These are phyloP conservation scores for Coemansia sp. DNA, from an alignment of 371 early-diverging fungal genomes.

Conservation along the genomic window DNA sequence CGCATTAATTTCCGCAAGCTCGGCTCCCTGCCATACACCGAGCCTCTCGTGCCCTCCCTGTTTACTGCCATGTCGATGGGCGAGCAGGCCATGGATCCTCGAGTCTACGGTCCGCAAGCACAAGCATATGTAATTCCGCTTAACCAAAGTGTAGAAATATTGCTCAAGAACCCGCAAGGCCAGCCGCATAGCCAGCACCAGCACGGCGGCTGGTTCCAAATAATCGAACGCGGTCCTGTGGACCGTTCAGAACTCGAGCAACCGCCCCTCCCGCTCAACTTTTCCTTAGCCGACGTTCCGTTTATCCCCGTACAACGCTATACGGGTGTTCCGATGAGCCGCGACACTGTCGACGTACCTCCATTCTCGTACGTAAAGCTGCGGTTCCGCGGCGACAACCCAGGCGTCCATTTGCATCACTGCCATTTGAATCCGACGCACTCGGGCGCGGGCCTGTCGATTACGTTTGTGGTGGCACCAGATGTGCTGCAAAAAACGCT, in stretches of 20 bases:
- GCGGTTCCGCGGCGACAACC: conserved; percentile 72
- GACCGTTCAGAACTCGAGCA: background rate
- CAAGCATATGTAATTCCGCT: conserved; percentile 52
- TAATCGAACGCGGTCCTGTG: conserved; percentile 53
- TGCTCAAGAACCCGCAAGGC: conserved; percentile 66
- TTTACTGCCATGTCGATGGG: conserved; percentile 67
- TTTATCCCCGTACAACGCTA: conserved; percentile 38
- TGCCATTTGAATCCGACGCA: conserved; percentile 81
- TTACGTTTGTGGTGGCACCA: conserved; percentile 69
- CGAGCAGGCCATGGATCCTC: conserved; percentile 53
- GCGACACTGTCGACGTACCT: conserved; percentile 68
- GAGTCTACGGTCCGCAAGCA: conserved; percentile 59
- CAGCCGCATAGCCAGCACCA: conserved; percentile 77
- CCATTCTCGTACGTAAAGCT: conserved; percentile 59
- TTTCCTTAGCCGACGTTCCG: background rate
- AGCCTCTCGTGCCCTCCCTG: conserved; percentile 67
- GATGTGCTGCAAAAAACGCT: conserved; percentile 26
- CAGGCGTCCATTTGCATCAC: conserved; percentile 78
- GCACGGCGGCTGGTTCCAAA: conserved; percentile 81
- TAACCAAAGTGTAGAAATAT: conserved; percentile 58
- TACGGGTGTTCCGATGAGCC: conserved; percentile 50
- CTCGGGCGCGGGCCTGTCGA: conserved; percentile 50
- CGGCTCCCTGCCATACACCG: conserved; percentile 4
- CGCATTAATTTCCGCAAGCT: background rate
- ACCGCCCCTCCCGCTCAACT: background rate